A percentile compares a stretch with the other conserved stretches of the same genome.
Conservation (phyloP, 306 rosid genomes). For the Ochetophila trinervis region DNA sequence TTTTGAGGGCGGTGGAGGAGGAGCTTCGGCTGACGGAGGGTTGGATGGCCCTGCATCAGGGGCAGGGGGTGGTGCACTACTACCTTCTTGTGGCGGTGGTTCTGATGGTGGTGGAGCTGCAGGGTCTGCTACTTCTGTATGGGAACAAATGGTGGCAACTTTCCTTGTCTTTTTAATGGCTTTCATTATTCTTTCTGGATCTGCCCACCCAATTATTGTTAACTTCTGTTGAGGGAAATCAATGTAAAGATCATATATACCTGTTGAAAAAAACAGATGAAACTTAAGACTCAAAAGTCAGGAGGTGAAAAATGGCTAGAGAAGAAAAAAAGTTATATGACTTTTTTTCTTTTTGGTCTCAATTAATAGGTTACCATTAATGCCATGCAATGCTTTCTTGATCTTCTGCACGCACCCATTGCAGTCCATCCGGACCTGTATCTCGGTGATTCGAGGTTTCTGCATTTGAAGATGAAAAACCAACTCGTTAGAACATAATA, state of each 20-base stretch:
- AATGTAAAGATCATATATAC: conserved; percentile 67
- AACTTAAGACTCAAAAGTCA: neutral
- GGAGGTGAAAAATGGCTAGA: neutral
- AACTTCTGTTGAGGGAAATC: conserved; percentile 65
- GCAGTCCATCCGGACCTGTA: conserved; percentile 88
- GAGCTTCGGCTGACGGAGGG: conserved; percentile 21
- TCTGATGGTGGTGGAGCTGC: conserved; percentile 31
- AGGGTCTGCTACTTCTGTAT: conserved; percentile 43
- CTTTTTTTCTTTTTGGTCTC: neutral
- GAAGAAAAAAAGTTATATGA: neutral
- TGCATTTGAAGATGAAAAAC: conserved; percentile 37
- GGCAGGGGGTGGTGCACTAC: conserved; percentile 8
- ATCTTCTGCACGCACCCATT: conserved; percentile 94
- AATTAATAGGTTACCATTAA: conserved; percentile 47
- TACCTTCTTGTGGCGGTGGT: conserved; percentile 30
- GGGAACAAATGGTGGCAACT: conserved; percentile 63
- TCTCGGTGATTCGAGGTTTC: conserved; percentile 66
- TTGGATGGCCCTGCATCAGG: conserved; percentile 27
- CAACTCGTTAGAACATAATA: conserved; percentile 3
- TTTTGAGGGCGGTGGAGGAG: conserved; percentile 25
- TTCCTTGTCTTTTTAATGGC: conserved; percentile 84
- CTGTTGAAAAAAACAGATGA: conserved; percentile 33
- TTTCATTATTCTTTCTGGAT: conserved; percentile 66
- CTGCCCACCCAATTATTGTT: conserved; percentile 82
- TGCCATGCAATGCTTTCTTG: conserved; percentile 66